These are phyloP conservation scores for Metschnikowia reukaufii DNA, from an alignment of 805 yeast genomes.

Conservation along the genomic window DNA sequence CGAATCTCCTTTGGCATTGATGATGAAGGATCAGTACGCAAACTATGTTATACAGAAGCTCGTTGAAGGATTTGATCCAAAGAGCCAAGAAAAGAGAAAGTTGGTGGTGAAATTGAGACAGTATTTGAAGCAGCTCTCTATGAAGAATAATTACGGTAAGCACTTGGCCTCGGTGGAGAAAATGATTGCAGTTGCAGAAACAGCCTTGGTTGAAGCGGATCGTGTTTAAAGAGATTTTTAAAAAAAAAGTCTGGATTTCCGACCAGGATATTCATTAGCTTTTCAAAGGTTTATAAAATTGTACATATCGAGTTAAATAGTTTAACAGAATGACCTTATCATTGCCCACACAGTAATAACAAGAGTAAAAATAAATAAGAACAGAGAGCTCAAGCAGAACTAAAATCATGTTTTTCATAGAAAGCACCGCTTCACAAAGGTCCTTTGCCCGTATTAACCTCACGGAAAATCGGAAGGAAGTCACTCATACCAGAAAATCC, in stretches of 20 bases:
- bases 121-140: conserved; percentile 69
- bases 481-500: conserved; percentile 9
- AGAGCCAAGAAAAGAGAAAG: conserved; percentile 62
- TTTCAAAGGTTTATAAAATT: background rate
- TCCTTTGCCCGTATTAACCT: background rate
- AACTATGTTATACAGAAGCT: conserved; percentile 95
- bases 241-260: background rate
- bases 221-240: background rate
- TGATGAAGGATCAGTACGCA: conserved; percentile 98
- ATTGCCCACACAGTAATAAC: background rate
- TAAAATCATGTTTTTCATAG: background rate
- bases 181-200: conserved; percentile 56
- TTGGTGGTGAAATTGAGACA: conserved; percentile 76
- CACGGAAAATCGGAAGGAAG: conserved; percentile 6
- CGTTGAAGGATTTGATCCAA: conserved; percentile 69
- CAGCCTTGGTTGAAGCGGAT: conserved; percentile 44
- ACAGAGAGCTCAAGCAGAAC: background rate
- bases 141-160: conserved; percentile 69
- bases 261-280: background rate
- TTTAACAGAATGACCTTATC: background rate
- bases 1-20: conserved; percentile 70
- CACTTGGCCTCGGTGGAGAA: conserved; percentile 83
- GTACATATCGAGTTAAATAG: conserved; percentile 4
- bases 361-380: background rate
- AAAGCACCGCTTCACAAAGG: background rate